Percentiles rank a stretch among this genome's conserved stretches.
phyloP scores from a whole-genome alignment of 2,329 filamentous ascomycete species.

The Emergomyces pasteurianus region DNA sequence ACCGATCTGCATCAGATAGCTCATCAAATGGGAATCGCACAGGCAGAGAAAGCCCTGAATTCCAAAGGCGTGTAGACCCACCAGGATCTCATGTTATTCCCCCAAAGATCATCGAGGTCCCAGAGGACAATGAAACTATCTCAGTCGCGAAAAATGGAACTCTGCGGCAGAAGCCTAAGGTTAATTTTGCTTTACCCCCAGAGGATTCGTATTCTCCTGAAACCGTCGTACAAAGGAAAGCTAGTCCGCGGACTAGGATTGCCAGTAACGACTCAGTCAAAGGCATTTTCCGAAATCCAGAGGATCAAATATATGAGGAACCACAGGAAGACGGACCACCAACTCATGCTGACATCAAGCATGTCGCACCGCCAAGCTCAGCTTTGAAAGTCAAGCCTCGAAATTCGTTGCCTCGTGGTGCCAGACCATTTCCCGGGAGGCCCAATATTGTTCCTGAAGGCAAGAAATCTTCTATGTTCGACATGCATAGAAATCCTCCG shows the following conservation, averaged over 20 bases:
- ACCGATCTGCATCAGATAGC: conserved; percentile 10
- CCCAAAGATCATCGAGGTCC: neutral
- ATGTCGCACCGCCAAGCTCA: conserved; percentile 23
- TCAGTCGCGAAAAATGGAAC: conserved; percentile 14
- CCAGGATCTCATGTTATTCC: neutral
- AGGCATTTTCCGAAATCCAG: conserved; percentile 46
- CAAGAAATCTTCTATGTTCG: conserved; percentile 42
- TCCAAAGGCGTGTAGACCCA: neutral
- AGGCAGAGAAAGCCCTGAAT: conserved; percentile 6
- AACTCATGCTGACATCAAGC: conserved; percentile 16
- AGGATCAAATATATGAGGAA: conserved; percentile 72
- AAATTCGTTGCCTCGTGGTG: conserved; percentile 46
- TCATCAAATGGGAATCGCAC: conserved; percentile 11
- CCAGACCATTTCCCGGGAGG: conserved; percentile 32
- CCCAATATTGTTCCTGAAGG: conserved; percentile 33
- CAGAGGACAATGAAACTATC: conserved; percentile 1
- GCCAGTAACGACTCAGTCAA: conserved; percentile 31
- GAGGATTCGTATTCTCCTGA: conserved; percentile 15
- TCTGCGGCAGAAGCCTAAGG: conserved; percentile 26
- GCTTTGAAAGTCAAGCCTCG: conserved; percentile 48
- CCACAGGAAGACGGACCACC: conserved; percentile 42
- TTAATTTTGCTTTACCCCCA: conserved; percentile 28
- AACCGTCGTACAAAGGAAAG: conserved; percentile 7
- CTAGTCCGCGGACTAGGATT: conserved; percentile 18
- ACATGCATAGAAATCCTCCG: conserved; percentile 76